Evolutionary conservation across 169 alveolate genomes (phyloP).

Genomic region (Plasmodium berghei): DNA sequence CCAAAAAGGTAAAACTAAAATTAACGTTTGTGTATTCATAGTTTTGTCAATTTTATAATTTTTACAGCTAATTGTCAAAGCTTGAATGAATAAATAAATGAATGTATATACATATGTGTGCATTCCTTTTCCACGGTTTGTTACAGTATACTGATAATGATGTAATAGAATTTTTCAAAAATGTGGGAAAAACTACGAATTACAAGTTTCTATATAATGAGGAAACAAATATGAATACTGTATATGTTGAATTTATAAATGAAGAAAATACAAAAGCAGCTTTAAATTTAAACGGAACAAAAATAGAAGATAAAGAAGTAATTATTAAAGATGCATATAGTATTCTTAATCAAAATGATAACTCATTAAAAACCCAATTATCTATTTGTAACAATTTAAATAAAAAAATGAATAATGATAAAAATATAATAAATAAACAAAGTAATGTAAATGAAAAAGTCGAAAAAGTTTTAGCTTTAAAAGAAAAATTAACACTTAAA

Average conservation of each 20-base stretch:
- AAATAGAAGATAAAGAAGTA: slow-evolving; percentile 47
- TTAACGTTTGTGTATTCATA: too few relatives aligned
- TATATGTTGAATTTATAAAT: slow-evolving; percentile 77
- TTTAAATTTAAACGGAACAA: slow-evolving; percentile 59
- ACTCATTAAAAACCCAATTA: slow-evolving; percentile 12
- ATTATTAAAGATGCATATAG: slow-evolving; percentile 73
- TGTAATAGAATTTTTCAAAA: slow-evolving; percentile 58
- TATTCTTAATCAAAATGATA: slow-evolving; percentile 45
- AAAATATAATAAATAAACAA: slow-evolving; percentile 1
- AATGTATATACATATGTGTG: neutral
- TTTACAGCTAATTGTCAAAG: neutral
- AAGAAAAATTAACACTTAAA: slow-evolving; percentile 72
- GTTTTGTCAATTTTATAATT: too few relatives aligned
- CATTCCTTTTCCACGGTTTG: neutral
- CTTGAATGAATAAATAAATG: neutral
- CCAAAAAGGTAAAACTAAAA: slow-evolving; percentile 28
- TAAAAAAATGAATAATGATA: neutral
- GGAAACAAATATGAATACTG: slow-evolving; percentile 33
- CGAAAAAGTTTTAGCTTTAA: slow-evolving; percentile 73
- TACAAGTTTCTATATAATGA: slow-evolving; percentile 63
- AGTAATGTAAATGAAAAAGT: slow-evolving; percentile 74
- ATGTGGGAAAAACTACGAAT: slow-evolving; percentile 75
- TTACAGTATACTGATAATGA: slow-evolving; percentile 77
- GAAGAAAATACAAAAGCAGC: slow-evolving; percentile 80
- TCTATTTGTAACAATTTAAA: slow-evolving; percentile 8